Evolutionary conservation across 371 early-diverging fungal species (phyloP), one percentile per base, ranked within the genome.

Genomic region (Mucor racemosus): DNA sequence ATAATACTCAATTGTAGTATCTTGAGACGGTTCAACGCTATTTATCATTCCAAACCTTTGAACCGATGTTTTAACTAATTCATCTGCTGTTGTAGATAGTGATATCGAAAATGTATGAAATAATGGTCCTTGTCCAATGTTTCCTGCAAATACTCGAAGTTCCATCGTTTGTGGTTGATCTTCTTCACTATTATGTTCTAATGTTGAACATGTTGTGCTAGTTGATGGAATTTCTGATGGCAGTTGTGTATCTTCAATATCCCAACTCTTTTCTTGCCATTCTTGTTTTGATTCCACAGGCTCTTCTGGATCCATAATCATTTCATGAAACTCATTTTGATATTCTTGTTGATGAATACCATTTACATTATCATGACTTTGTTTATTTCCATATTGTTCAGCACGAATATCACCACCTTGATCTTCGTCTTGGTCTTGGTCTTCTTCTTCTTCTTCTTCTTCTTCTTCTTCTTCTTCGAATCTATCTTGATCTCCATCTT

Each of bases 81-180:
- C 88, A 0, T 84, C 82, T 1, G 88, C 81, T 31, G 84, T 76
- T 0, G 86, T 85, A 3, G 72, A 35, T 13, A 72, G 46, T 3
- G 64, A 69, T 17, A 84, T 74, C 4, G 76, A 67, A 36, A 87
- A 82, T 0, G 88, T 78, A 66, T 87, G 85, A 65, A 86, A 87
- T 59, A 84, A 71, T 0, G 86, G 82, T 14, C 82, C 84, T 64
- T 82, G 80, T 11, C 84, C 85, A 31, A 86, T 85, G 55, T 86
- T 87, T 48, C 88, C 88, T 15, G 85, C 85, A 73, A 85, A 87
- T 3, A 87, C 85, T n/a, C 80, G 69, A 14, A 82, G 54, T 3
- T 68, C 69, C 38, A 61, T 61, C 13, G 19, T 60, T 39, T 64
- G 41, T 38, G 39, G 53, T 7, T 46, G 41, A 3, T 60, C 46